Percentiles rank a stretch among this genome's conserved stretches.
Evolutionary conservation across 2,329 filamentous ascomycete species (phyloP).

Genomic region (Alternaria solani): DNA sequence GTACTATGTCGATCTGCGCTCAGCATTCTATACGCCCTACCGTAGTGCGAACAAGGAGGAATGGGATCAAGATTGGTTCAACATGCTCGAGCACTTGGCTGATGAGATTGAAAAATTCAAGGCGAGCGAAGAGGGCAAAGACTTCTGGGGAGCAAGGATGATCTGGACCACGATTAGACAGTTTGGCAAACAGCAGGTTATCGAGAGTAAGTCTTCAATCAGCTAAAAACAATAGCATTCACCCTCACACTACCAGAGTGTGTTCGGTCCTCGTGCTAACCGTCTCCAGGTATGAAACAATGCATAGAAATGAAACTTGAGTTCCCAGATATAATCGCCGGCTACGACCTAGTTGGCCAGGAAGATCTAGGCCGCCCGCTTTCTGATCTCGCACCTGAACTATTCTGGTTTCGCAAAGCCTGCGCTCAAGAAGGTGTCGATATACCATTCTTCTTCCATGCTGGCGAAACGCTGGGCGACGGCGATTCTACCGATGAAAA

Average conservation of each 20-base stretch:
- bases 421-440: slow-evolving; percentile 80
- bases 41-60: slow-evolving; percentile 69
- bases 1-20: slow-evolving; percentile 82
- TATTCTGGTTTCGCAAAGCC: slow-evolving; percentile 93
- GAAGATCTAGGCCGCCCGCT: slow-evolving; percentile 82
- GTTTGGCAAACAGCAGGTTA: slow-evolving; percentile 69
- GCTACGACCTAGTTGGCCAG: slow-evolving; percentile 89
- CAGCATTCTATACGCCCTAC: slow-evolving; percentile 77
- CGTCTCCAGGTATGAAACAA: slow-evolving; percentile 72
- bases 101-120: slow-evolving; percentile 84
- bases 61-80: slow-evolving; percentile 71
- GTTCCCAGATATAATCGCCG: slow-evolving; percentile 81
- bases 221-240: not conserved
- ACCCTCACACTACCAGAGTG: not conserved
- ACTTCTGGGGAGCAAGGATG: slow-evolving; percentile 84
- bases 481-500: slow-evolving; percentile 81
- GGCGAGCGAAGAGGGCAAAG: slow-evolving; percentile 70
- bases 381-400: slow-evolving; percentile 77
- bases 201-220: slow-evolving; percentile 62
- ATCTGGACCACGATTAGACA: slow-evolving; percentile 83
- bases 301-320: slow-evolving; percentile 83
- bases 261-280: not conserved
- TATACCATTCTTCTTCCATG: slow-evolving; percentile 95
- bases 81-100: slow-evolving; percentile 75
- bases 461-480: slow-evolving; percentile 84